Conservation (phyloP, 306 rosid species). For the Dicorynia guianensis region DNA sequence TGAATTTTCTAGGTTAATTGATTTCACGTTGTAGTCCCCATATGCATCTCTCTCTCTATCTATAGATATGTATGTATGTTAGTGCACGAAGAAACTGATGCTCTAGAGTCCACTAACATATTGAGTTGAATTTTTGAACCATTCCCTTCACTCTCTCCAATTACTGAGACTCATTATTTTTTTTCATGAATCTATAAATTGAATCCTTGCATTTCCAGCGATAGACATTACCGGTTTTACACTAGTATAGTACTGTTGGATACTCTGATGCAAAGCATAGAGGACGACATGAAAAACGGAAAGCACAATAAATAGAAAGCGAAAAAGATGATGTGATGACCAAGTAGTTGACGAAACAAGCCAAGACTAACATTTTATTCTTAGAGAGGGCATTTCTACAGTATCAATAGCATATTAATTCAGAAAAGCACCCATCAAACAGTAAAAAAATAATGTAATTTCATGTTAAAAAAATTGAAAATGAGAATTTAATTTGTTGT, state of each 20-base stretch:
- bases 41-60: conserved; percentile 11
- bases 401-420: too few relatives aligned
- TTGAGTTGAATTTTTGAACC: neutral
- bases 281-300: neutral
- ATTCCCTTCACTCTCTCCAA: neutral
- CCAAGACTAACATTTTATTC: too few relatives aligned
- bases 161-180: neutral
- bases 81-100: neutral
- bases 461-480: too few relatives aligned
- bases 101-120: neutral
- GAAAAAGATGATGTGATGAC: neutral
- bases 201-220: neutral
- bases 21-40: conserved; percentile 12
- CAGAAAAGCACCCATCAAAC: too few relatives aligned
- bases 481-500: too few relatives aligned
- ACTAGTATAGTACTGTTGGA: neutral
- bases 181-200: neutral
- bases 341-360: too few relatives aligned
- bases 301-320: neutral
- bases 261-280: neutral
- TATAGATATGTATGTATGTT: neutral
- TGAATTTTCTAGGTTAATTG: conserved; percentile 46
- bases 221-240: neutral
- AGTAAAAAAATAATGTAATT: too few relatives aligned
- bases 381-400: too few relatives aligned